Evolutionary conservation across 2,329 filamentous ascomycete genomes (phyloP).

Genomic region (Botrytis sinoallii): DNA sequence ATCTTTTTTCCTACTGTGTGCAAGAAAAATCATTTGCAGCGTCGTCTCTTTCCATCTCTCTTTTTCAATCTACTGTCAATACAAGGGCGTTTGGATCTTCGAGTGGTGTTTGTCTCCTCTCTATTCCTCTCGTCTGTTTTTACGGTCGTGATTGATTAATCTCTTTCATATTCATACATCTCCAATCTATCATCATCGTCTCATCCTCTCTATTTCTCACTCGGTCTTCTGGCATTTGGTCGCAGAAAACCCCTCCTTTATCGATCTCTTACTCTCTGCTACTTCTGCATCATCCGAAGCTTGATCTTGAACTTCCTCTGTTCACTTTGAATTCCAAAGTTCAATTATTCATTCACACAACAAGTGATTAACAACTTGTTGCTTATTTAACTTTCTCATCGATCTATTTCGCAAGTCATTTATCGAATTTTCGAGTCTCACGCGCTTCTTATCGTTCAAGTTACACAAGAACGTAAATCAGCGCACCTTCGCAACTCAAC

Average conservation of each 20-base stretch:
- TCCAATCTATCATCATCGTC: slow-evolving; percentile 31
- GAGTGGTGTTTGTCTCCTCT: slow-evolving; percentile 36
- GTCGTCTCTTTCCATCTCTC: slow-evolving; percentile 18
- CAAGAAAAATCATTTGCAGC: slow-evolving; percentile 5
- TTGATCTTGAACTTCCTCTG: slow-evolving; percentile 28
- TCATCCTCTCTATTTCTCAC: slow-evolving; percentile 31
- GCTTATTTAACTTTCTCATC: slow-evolving; percentile 30
- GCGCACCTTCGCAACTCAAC: slow-evolving; percentile 25
- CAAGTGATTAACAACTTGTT: slow-evolving; percentile 32
- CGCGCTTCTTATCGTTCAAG: slow-evolving; percentile 36
- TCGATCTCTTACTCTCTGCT: slow-evolving; percentile 26
- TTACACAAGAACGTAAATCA: slow-evolving; percentile 31
- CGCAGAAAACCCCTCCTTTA: slow-evolving; percentile 26
- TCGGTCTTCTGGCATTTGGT: slow-evolving; percentile 28
- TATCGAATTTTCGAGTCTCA: slow-evolving; percentile 33
- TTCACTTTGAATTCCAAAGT: slow-evolving; percentile 6
- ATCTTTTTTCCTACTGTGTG: slow-evolving; percentile 11
- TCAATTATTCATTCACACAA: slow-evolving; percentile 22
- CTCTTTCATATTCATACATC: slow-evolving; percentile 31
- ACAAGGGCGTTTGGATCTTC: slow-evolving; percentile 31
- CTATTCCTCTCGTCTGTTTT: slow-evolving; percentile 32
- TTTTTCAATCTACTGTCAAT: slow-evolving; percentile 16
- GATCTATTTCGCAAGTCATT: slow-evolving; percentile 33
- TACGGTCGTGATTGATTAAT: slow-evolving; percentile 24
- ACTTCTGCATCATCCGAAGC: slow-evolving; percentile 32